A percentile compares a stretch with the other conserved stretches of the same genome.
phyloP scores from a whole-genome alignment of 2,329 filamentous ascomycete species.

The Apiospora hydei region DNA sequence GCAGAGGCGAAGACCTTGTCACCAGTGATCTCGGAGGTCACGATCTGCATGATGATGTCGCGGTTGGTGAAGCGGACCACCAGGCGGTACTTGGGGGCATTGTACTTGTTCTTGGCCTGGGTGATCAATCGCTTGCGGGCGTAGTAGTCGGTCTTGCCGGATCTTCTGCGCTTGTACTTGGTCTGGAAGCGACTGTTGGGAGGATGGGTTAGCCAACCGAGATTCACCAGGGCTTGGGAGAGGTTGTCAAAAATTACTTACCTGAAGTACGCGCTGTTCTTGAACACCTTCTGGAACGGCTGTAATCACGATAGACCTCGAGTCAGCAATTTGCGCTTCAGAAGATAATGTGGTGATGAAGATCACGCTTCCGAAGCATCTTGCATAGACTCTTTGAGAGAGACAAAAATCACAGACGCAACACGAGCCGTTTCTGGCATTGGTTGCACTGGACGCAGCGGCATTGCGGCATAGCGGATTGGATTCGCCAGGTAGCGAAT shows the following conservation, averaged over 20 bases:
- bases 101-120: constrained; percentile 99
- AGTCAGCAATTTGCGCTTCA: constrained; percentile 99
- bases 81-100: constrained; percentile 99
- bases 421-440: constrained; percentile 39
- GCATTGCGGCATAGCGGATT: constrained; percentile 22
- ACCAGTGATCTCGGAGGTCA: constrained; percentile 93
- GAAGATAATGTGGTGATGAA: constrained; percentile 60
- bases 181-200: constrained; percentile 90
- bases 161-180: constrained; percentile 97
- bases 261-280: constrained; percentile 99
- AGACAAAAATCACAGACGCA: constrained; percentile 37
- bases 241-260: constrained; percentile 57
- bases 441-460: constrained; percentile 42
- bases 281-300: constrained; percentile 93
- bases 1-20: constrained; percentile 96
- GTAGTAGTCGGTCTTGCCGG: constrained; percentile 99
- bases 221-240: background rate
- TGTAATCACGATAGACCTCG: constrained; percentile 66
- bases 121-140: constrained; percentile 99
- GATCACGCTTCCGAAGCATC: constrained; percentile 83
- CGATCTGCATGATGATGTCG: constrained; percentile 98
- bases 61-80: constrained; percentile 99
- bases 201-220: background rate
- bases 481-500: constrained; percentile 12
- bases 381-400: constrained; percentile 84